Conservation (phyloP, 805 yeast species). For the Hermanozyma aechmeae region DNA sequence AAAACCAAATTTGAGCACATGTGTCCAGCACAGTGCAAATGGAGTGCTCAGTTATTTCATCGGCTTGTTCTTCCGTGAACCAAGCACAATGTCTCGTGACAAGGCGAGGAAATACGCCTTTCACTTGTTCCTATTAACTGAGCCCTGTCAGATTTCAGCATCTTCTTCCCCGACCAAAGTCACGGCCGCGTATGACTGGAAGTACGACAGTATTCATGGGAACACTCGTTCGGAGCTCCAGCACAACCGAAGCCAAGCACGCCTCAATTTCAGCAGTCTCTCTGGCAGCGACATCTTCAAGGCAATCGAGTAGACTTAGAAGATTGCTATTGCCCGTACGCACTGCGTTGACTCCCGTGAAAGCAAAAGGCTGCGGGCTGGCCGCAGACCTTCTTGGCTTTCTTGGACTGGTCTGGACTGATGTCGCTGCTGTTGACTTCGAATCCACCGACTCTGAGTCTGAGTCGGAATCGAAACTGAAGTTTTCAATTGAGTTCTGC, state of each 20-base stretch:
- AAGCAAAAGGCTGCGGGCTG: not conserved
- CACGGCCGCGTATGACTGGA: slow-evolving; percentile 1
- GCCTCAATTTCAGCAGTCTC: slow-evolving; percentile 13
- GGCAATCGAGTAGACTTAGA: slow-evolving; percentile 15
- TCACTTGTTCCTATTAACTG: not conserved
- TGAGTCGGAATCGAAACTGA: too few relatives aligned
- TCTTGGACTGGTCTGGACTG: slow-evolving; percentile 1
- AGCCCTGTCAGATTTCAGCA: too few relatives aligned
- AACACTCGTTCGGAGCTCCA: slow-evolving; percentile 9
- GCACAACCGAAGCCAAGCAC: slow-evolving; percentile 7
- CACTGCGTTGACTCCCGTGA: slow-evolving; percentile 1
- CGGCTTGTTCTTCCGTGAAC: not conserved
- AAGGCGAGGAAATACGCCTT: not conserved
- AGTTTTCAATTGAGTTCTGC: too few relatives aligned
- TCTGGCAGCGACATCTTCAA: slow-evolving; percentile 16
- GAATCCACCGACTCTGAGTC: slow-evolving; percentile 2
- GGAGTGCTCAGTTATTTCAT: not conserved
- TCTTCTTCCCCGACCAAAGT: slow-evolving; percentile 1
- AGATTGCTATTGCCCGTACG: slow-evolving; percentile 4
- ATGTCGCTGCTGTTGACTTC: slow-evolving; percentile 3
- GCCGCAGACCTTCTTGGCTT: too few relatives aligned
- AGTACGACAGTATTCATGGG: slow-evolving; percentile 13
- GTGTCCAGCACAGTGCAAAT: too few relatives aligned
- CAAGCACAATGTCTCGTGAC: not conserved
- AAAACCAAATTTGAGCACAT: too few relatives aligned